phyloP scores from a whole-genome alignment of 2,329 filamentous ascomycete species.

The Pseudocercospora musae region DNA sequence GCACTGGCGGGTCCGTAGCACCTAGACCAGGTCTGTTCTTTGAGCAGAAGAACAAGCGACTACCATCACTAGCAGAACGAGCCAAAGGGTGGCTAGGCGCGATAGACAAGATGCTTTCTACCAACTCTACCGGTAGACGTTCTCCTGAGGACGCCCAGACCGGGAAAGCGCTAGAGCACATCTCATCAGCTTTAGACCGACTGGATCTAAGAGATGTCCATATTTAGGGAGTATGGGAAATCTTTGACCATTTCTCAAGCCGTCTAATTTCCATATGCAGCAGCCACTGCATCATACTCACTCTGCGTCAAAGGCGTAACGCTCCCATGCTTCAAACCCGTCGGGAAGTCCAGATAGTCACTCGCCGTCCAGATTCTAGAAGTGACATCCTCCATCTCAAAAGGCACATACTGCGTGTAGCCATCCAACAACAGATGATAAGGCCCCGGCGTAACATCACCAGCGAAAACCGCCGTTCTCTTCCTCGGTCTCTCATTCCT shows the following conservation, averaged over 20 bases:
- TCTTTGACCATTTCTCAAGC: background rate
- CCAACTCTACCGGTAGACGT: background rate
- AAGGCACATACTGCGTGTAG: slow-evolving; percentile 17
- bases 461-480: background rate
- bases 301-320: slow-evolving; percentile 49
- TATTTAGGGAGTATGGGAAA: background rate
- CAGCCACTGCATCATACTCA: slow-evolving; percentile 42
- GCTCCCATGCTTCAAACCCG: slow-evolving; percentile 51
- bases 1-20: background rate
- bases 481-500: background rate
- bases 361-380: slow-evolving; percentile 50
- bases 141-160: background rate
- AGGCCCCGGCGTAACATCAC: background rate
- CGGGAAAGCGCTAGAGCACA: background rate
- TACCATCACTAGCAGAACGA: background rate
- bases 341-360: slow-evolving; percentile 44
- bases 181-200: background rate
- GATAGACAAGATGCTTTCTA: background rate
- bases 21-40: background rate
- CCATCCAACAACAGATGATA: too few species aligned
- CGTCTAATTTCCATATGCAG: background rate
- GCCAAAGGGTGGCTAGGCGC: background rate
- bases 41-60: background rate
- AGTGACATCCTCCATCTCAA: slow-evolving; percentile 42
- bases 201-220: background rate